These are phyloP conservation scores for Fusarium neocosmosporiellum DNA, from an alignment of 2,329 filamentous ascomycete species.

Conservation along the genomic window DNA sequence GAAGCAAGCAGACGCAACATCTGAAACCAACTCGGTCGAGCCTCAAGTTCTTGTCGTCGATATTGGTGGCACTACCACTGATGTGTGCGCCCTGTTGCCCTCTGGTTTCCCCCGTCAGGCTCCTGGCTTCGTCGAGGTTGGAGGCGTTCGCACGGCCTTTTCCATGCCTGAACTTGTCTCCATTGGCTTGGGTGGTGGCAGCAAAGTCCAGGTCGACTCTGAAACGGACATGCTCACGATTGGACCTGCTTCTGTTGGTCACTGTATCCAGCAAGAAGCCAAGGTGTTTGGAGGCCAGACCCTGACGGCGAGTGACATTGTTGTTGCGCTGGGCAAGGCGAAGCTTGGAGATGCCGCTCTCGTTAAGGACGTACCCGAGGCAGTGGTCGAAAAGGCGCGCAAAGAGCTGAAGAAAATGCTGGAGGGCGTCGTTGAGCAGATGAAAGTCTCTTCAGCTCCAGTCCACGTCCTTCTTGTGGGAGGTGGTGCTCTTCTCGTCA, in stretches of 20 bases:
- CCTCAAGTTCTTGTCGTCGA: constrained; percentile 63
- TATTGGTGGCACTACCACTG: constrained; percentile 71
- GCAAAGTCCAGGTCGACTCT: constrained; percentile 42
- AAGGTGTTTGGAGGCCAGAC: constrained; percentile 64
- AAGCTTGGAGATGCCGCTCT: constrained; percentile 46
- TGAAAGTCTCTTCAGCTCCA: constrained; percentile 65
- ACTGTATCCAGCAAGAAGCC: constrained; percentile 59
- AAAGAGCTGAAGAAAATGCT: constrained; percentile 58
- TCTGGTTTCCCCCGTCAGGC: constrained; percentile 71
- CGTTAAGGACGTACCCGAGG: constrained; percentile 40
- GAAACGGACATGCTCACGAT: constrained; percentile 52
- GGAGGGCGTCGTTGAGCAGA: constrained; percentile 63
- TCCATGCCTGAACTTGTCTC: constrained; percentile 66
- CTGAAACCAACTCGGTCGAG: constrained; percentile 5
- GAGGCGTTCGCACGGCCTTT: constrained; percentile 69
- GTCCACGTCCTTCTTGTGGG: constrained; percentile 67
- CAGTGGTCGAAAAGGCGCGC: constrained; percentile 35
- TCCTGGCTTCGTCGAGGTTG: constrained; percentile 67
- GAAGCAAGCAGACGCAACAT: background rate
- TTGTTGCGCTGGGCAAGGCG: constrained; percentile 51
- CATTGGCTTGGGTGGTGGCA: constrained; percentile 68
- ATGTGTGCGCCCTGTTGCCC: constrained; percentile 67
- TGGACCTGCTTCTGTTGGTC: constrained; percentile 68
- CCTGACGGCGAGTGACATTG: constrained; percentile 65
- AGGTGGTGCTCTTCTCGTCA: constrained; percentile 65